Conservation (phyloP, 2,329 filamentous ascomycete genomes). For the Ophiostoma fasciatum region DNA sequence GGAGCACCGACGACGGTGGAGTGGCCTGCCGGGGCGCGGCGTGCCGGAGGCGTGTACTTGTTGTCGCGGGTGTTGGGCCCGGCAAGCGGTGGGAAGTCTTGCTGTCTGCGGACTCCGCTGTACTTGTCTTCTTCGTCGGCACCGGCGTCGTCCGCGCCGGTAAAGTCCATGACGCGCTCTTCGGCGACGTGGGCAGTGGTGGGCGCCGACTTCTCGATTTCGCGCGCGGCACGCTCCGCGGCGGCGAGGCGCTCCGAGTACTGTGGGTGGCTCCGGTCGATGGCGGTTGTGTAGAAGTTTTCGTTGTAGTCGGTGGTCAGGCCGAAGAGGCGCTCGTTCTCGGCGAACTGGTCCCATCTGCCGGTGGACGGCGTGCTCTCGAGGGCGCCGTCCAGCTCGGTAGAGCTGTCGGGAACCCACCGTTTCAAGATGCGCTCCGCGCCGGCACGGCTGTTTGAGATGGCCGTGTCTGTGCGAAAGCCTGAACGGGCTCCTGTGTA, state of each 20-base stretch:
- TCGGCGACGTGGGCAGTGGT: slow-evolving; percentile 77
- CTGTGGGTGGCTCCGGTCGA: slow-evolving; percentile 69
- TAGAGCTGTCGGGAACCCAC: slow-evolving; percentile 58
- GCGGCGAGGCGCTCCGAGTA: slow-evolving; percentile 65
- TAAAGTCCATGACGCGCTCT: slow-evolving; percentile 61
- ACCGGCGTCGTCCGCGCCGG: slow-evolving; percentile 47
- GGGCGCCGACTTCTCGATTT: slow-evolving; percentile 67
- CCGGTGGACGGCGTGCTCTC: slow-evolving; percentile 40
- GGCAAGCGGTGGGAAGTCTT: slow-evolving; percentile 54
- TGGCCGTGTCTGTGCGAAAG: slow-evolving; percentile 81
- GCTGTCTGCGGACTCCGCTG: slow-evolving; percentile 70
- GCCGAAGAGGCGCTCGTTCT: slow-evolving; percentile 77
- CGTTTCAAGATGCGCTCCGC: slow-evolving; percentile 64
- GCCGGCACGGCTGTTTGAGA: slow-evolving; percentile 56
- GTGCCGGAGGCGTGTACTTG: slow-evolving; percentile 84
- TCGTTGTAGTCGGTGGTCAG: slow-evolving; percentile 85
- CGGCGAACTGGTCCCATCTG: slow-evolving; percentile 87
- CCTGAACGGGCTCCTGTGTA: slow-evolving; percentile 44
- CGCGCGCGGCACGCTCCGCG: slow-evolving; percentile 71
- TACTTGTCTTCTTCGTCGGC: slow-evolving; percentile 90
- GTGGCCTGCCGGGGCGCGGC: slow-evolving; percentile 62
- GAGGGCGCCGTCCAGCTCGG: slow-evolving; percentile 54
- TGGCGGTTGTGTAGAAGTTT: slow-evolving; percentile 82
- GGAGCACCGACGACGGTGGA: slow-evolving; percentile 62
- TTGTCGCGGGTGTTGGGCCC: slow-evolving; percentile 29